Evolutionary conservation across 2,329 filamentous ascomycete genomes (phyloP), one percentile per base, ranked within the genome.

Genomic region (Grosmannia serpens): DNA sequence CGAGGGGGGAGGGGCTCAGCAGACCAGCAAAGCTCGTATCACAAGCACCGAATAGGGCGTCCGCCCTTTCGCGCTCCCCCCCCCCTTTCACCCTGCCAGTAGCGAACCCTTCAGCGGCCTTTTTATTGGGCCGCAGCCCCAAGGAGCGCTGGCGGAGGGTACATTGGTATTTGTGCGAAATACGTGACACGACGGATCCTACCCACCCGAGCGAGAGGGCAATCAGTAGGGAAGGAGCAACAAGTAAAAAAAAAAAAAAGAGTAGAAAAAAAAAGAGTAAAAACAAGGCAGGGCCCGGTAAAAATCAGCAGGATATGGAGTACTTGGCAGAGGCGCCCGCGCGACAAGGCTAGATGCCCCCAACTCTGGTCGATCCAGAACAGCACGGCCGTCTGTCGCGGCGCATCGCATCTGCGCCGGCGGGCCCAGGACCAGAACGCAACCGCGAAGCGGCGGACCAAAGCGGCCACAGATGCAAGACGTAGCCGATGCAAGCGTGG

Each of bases 61-160:
- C 31, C 7, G 26, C 27, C 27, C 27, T 27, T 13, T 17, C 41
- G 20, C 54, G 10, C 44, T 13, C 7, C 24, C 20, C 35, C n/a
- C 53, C 49, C 56, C 35, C 33, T 53, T 52, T 33, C 38, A 55
- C 17, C 38, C 38, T n/a, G n/a, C 38, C 26, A 50, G 22, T 26
- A 31, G 55, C 47, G 29, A n/a, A n/a, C n/a, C 53, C 58, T 60
- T 49, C 57, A 60, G 58, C 35, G 58, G 56, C 52, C 49, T 55
- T 59, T 59, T 60, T 60, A 63, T 63, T 62, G 62, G 60, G 59
- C 58, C 46, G 52, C 10, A 53, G 41, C 13, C 57, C 54, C 35
- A 54, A 54, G n/a, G 11, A 38, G 53, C 22, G 53, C 33, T 44
- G 53, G 22, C 20, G 26, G n/a, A n/a, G n/a, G 44, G 29, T 31